Percentiles rank a stretch among this genome's conserved stretches.
Evolutionary conservation across 176 grass and related monocot species (phyloP).

Genomic region (Oryza meridionalis): DNA sequence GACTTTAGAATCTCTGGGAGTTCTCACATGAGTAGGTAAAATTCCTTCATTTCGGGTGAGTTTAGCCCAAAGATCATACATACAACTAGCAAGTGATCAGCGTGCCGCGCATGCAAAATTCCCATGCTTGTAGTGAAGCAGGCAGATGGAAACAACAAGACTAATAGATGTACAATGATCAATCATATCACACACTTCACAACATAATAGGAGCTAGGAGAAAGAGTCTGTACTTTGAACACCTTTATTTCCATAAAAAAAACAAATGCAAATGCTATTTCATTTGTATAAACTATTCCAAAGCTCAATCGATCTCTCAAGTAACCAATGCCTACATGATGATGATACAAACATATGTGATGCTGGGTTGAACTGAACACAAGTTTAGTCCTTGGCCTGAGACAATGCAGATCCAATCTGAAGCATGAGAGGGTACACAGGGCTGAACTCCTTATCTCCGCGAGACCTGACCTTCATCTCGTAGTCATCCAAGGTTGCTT

Average conservation of each 20-base stretch:
- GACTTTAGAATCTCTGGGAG: too few species aligned
- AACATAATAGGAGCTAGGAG: slow-evolving; percentile 12
- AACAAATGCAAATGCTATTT: slow-evolving; percentile 45
- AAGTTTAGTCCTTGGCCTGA: slow-evolving; percentile 38
- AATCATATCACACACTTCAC: slow-evolving; percentile 14
- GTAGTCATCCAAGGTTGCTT: slow-evolving; percentile 89
- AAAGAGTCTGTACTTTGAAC: slow-evolving; percentile 25
- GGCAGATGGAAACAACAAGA: neutral
- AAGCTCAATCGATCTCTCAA: neutral
- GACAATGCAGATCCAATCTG: slow-evolving; percentile 70
- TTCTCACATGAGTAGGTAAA: neutral
- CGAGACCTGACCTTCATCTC: slow-evolving; percentile 66
- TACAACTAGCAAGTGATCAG: neutral
- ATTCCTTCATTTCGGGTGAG: neutral
- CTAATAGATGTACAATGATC: neutral
- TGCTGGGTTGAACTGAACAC: neutral
- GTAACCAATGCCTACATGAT: slow-evolving; percentile 48
- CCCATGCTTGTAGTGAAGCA: too few species aligned
- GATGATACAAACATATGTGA: slow-evolving; percentile 44
- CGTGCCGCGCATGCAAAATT: neutral
- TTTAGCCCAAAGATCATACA: neutral
- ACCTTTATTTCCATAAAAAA: slow-evolving; percentile 16
- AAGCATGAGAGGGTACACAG: slow-evolving; percentile 89
- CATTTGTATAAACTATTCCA: slow-evolving; percentile 44
- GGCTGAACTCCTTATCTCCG: slow-evolving; percentile 84